Evolutionary conservation across 768 basidiomycete species (phyloP).

Genomic region (Tylopilus subfusipes): DNA sequence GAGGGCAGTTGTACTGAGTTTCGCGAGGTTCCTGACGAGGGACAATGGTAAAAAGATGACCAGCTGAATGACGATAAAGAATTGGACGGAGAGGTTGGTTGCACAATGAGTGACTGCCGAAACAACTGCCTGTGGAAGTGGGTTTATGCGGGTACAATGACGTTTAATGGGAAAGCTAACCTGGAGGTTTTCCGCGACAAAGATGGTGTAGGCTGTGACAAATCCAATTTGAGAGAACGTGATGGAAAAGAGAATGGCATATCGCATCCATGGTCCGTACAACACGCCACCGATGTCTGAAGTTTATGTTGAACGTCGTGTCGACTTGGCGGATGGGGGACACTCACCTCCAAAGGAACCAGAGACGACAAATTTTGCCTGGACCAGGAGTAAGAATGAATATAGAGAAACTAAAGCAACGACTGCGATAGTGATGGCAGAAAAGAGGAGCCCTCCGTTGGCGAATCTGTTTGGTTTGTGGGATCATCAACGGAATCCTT

Average conservation of each 20-base stretch:
- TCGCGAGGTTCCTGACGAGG: slow-evolving; percentile 90
- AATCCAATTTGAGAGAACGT: slow-evolving; percentile 88
- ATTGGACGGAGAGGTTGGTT: slow-evolving; percentile 61
- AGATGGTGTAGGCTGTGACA: slow-evolving; percentile 89
- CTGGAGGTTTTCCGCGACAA: slow-evolving; percentile 87
- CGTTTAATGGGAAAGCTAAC: slow-evolving; percentile 21
- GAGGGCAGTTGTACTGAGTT: slow-evolving; percentile 87
- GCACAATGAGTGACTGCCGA: slow-evolving; percentile 75
- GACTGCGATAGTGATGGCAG: slow-evolving; percentile 65
- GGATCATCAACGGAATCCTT: slow-evolving; percentile 1
- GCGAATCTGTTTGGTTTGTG: slow-evolving; percentile 58
- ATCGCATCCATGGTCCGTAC: slow-evolving; percentile 93
- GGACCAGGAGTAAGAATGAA: slow-evolving; percentile 88
- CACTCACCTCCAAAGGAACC: slow-evolving; percentile 87
- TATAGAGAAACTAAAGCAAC: slow-evolving; percentile 88
- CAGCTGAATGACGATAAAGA: slow-evolving; percentile 81
- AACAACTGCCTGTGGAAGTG: slow-evolving; percentile 66
- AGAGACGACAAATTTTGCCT: slow-evolving; percentile 82
- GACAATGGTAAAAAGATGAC: slow-evolving; percentile 86
- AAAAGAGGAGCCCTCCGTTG: slow-evolving; percentile 95
- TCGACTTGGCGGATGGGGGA: neutral
- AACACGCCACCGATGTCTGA: slow-evolving; percentile 89
- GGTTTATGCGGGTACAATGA: neutral
- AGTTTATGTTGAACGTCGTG: neutral
- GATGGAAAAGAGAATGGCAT: slow-evolving; percentile 83